These are phyloP conservation scores for Podospora anserina DNA, from an alignment of 495 filamentous ascomycete genomes.

Conservation along the genomic window DNA sequence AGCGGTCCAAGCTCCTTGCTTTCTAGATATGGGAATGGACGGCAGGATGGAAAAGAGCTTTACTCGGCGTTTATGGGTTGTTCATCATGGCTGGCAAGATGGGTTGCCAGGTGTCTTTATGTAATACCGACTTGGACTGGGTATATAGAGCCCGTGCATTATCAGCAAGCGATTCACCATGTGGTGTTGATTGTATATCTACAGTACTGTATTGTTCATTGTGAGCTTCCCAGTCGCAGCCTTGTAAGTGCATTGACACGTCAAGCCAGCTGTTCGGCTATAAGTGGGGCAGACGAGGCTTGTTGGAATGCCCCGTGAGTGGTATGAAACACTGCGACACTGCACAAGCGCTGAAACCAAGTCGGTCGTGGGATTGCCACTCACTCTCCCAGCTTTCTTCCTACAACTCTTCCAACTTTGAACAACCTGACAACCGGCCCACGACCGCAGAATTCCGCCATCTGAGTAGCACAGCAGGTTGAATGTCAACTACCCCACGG, in stretches of 20 bases:
- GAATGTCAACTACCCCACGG: not conserved
- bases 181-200: not conserved
- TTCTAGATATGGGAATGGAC: slow-evolving; percentile 30
- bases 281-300: not conserved
- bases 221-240: not conserved
- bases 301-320: not conserved
- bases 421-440: not conserved
- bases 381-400: not conserved
- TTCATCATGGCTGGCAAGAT: not conserved
- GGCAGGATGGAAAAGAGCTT: not conserved
- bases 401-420: not conserved
- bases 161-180: not conserved
- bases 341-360: not conserved
- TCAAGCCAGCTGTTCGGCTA: not conserved
- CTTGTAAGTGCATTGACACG: not conserved
- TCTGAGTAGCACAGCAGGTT: not conserved
- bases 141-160: not conserved
- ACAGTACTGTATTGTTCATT: not conserved
- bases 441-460: not conserved
- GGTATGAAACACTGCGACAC: not conserved
- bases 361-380: not conserved
- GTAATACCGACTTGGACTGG: not conserved
- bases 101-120: not conserved
- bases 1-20: slow-evolving; percentile 39
- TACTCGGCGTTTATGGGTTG: not conserved